A percentile compares a stretch with the other conserved stretches of the same genome.
phyloP scores from a whole-genome alignment of 1,284 basidiomycete species.

The Cutaneotrichosporon sp. region DNA sequence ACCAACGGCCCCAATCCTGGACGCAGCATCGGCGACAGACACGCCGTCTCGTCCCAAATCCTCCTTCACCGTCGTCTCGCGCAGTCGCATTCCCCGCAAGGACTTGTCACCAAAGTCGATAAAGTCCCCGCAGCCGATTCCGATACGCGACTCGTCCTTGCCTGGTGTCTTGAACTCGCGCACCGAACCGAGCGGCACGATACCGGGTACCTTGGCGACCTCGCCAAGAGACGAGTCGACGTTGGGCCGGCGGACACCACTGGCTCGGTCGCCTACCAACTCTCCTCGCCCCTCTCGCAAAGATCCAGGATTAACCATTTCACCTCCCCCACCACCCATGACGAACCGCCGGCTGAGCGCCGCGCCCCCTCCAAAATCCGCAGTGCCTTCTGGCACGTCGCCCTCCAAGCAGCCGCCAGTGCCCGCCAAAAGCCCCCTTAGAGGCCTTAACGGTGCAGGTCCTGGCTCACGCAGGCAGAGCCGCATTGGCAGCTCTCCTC shows the following conservation, averaged over 20 bases:
- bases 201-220: no score
- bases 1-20: no score
- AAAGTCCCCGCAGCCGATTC: no score
- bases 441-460: conserved; percentile 8
- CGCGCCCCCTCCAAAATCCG: conserved; percentile 1
- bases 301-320: conserved; percentile 28
- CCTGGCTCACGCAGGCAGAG: neutral
- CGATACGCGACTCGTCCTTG: no score
- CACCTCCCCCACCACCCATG: conserved; percentile 20
- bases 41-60: neutral
- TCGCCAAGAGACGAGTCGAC: no score
- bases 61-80: no score
- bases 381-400: neutral
- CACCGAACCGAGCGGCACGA: no score
- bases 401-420: conserved; percentile 27
- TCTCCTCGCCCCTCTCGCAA: conserved; percentile 10
- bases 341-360: neutral
- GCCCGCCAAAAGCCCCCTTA: conserved; percentile 40
- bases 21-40: neutral
- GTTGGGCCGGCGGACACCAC: neutral
- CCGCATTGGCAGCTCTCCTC: neutral
- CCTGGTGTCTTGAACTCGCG: no score
- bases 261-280: neutral
- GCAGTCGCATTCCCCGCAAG: no score
- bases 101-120: no score